Evolutionary conservation across 2,329 filamentous ascomycete genomes (phyloP).

Genomic region (Hymenoscyphus linearis): DNA sequence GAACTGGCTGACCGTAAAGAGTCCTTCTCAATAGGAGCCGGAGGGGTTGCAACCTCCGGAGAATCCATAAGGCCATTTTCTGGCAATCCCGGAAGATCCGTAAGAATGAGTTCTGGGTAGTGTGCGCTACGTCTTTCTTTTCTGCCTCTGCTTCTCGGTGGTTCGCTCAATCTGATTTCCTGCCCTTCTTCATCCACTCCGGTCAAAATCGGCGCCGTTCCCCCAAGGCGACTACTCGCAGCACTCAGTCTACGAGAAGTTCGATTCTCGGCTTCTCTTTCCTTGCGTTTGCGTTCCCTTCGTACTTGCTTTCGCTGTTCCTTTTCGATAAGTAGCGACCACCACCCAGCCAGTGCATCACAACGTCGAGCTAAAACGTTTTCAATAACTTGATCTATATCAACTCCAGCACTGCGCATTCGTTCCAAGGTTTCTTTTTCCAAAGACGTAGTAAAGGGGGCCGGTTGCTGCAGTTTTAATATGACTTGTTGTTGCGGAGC

Average conservation of each 20-base stretch:
- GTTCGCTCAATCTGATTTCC: conserved; percentile 39
- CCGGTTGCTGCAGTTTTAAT: conserved; percentile 71
- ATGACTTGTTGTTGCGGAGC: conserved; percentile 86
- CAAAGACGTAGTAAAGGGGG: conserved; percentile 77
- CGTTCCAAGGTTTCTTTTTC: conserved; percentile 89
- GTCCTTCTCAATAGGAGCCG: conserved; percentile 74
- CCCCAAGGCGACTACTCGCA: conserved; percentile 80
- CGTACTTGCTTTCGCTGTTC: conserved; percentile 81
- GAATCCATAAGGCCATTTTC: conserved; percentile 44
- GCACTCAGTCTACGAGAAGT: conserved; percentile 78
- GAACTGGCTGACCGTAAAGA: conserved; percentile 71
- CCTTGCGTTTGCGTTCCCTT: conserved; percentile 75
- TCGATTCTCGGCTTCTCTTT: conserved; percentile 76
- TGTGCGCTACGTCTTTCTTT: conserved; percentile 70
- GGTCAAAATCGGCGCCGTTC: conserved; percentile 68
- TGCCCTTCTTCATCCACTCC: conserved; percentile 75
- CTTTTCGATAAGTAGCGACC: conserved; percentile 90
- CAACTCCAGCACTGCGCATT: conserved; percentile 89
- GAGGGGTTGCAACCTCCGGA: conserved; percentile 43
- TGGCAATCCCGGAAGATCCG: conserved; percentile 72
- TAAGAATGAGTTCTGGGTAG: conserved; percentile 56
- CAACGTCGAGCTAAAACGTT: conserved; percentile 87
- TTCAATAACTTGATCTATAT: conserved; percentile 91
- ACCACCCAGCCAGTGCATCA: conserved; percentile 90
- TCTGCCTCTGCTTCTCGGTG: conserved; percentile 68